phyloP scores from a whole-genome alignment of 306 rosid genomes.

The Fagus sylvatica region DNA sequence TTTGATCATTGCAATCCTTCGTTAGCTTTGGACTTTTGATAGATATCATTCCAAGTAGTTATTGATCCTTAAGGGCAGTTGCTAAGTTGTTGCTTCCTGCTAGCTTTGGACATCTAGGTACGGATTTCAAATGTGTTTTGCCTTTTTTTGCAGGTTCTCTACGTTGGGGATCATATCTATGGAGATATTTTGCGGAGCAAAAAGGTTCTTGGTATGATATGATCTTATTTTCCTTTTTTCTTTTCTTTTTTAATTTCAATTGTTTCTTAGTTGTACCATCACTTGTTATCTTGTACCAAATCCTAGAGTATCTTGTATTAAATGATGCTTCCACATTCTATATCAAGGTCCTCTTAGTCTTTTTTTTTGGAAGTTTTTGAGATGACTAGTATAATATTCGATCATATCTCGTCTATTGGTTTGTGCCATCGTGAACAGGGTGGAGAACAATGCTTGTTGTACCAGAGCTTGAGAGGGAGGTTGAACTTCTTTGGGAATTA shows the following conservation, averaged over 20 bases:
- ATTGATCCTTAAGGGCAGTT: conserved; percentile 17
- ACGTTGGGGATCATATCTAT: conserved; percentile 97
- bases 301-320: no score
- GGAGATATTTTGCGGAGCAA: conserved; percentile 98
- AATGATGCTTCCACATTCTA: background rate
- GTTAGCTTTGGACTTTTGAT: conserved; percentile 2
- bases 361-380: background rate
- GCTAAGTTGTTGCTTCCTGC: conserved; percentile 5
- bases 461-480: conserved; percentile 96
- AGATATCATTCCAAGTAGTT: background rate
- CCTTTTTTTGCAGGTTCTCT: conserved; percentile 67
- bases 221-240: conserved; percentile 21
- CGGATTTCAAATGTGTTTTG: background rate
- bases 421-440: conserved; percentile 48
- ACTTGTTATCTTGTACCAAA: background rate
- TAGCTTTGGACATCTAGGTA: background rate
- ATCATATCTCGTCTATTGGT: background rate
- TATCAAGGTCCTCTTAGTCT: background rate
- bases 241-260: no score
- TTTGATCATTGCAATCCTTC: background rate
- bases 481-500: conserved; percentile 77
- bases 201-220: conserved; percentile 84
- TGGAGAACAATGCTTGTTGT: conserved; percentile 99
- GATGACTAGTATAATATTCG: background rate
- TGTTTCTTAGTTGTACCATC: background rate